These are phyloP conservation scores for Ceraceosorus guamensis DNA, from an alignment of 1,284 basidiomycete genomes.

Conservation along the genomic window DNA sequence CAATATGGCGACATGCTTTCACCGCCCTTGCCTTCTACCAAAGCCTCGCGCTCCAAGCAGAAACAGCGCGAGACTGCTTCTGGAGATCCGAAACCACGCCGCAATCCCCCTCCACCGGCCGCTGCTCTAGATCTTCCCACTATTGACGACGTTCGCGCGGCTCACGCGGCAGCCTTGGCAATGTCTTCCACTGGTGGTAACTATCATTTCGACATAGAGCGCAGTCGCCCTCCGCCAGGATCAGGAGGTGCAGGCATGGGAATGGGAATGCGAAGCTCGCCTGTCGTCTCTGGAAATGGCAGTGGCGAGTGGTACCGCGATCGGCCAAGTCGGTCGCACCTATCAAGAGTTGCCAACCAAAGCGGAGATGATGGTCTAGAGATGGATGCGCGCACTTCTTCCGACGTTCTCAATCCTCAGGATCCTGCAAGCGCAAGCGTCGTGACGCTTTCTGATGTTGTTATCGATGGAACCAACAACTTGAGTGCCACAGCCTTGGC, in stretches of 20 bases:
- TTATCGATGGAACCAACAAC: background rate
- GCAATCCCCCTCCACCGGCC: constrained; percentile 29
- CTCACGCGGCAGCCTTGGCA: constrained; percentile 33
- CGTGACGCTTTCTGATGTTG: constrained; percentile 2
- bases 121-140: constrained; percentile 40
- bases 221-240: constrained; percentile 1
- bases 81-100: too few relatives aligned
- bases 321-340: too few relatives aligned
- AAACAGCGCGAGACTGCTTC: constrained; percentile 30
- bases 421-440: background rate
- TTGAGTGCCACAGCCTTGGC: background rate
- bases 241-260: constrained; percentile 9
- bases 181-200: constrained; percentile 12
- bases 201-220: constrained; percentile 7
- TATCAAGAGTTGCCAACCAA: background rate
- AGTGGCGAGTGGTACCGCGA: constrained; percentile 1
- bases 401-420: background rate
- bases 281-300: background rate
- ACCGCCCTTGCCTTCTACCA: constrained; percentile 11
- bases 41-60: constrained; percentile 29
- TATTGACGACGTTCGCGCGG: constrained; percentile 43
- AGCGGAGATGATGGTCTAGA: constrained; percentile 2
- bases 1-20: constrained; percentile 11
- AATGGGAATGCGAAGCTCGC: constrained; percentile 2
- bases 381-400: constrained; percentile 3